Evolutionary conservation across 305 asterid species (phyloP).

Genomic region (Petunia hybrid): DNA sequence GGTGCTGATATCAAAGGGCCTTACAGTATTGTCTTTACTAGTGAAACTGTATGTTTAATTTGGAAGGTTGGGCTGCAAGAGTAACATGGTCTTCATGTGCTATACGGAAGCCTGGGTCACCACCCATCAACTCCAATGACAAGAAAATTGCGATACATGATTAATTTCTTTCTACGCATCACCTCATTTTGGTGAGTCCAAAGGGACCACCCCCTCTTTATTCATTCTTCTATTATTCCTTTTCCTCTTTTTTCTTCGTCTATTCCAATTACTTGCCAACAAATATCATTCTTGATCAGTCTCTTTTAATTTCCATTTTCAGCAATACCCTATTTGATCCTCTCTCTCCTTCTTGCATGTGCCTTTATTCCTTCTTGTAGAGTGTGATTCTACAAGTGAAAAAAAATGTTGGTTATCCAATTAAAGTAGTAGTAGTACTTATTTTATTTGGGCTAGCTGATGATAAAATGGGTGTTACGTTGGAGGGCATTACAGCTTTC

Average conservation of each 20-base stretch:
- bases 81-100: slow-evolving; percentile 73
- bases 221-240: background rate
- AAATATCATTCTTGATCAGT: background rate
- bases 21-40: slow-evolving; percentile 19
- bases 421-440: background rate
- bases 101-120: slow-evolving; percentile 49
- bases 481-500: background rate
- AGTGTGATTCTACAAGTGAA: background rate
- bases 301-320: background rate
- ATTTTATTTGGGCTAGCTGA: background rate
- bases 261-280: background rate
- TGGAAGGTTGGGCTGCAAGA: slow-evolving; percentile 35
- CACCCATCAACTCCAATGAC: slow-evolving; percentile 42
- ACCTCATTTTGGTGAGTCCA: slow-evolving; percentile 25
- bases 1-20: slow-evolving; percentile 25
- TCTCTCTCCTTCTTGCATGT: background rate
- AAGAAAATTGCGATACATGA: slow-evolving; percentile 39
- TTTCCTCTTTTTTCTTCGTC: no score
- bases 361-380: background rate
- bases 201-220: slow-evolving; percentile 34
- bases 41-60: slow-evolving; percentile 18
- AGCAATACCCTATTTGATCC: background rate
- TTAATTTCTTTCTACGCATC: slow-evolving; percentile 39
- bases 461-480: background rate
- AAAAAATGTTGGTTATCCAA: background rate